Percentiles rank a stretch among this genome's conserved stretches.
Conservation (phyloP, 139 green algal species). For the Chlorella ohadii region DNA sequence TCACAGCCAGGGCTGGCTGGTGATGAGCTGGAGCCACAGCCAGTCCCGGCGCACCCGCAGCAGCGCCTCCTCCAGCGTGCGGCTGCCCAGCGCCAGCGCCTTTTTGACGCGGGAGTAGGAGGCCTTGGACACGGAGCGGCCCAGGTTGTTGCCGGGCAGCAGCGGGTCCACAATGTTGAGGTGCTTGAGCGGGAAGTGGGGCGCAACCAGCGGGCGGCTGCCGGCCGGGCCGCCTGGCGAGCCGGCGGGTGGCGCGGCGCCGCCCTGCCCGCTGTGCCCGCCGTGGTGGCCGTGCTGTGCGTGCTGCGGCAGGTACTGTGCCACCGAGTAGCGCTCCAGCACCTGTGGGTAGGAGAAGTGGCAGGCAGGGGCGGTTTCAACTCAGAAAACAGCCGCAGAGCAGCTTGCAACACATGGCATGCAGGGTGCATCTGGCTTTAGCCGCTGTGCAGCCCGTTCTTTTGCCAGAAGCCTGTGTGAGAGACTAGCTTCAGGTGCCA, state of each 20-base stretch:
- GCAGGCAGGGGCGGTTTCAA: no score
- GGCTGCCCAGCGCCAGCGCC: conserved; percentile 75
- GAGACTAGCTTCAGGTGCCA: no score
- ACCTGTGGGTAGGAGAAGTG: neutral
- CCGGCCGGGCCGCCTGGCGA: no score
- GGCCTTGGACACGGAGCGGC: conserved; percentile 83
- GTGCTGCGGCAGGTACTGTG: conserved; percentile 11
- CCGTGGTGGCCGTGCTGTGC: neutral
- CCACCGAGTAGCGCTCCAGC: conserved; percentile 56
- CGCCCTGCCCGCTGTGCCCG: neutral
- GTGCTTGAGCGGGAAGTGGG: conserved; percentile 63
- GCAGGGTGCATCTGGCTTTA: no score
- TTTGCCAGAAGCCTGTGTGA: no score
- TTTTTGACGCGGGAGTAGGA: conserved; percentile 82
- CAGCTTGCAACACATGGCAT: no score
- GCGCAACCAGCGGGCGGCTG: neutral
- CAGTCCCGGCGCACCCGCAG: conserved; percentile 45
- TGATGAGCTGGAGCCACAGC: no score
- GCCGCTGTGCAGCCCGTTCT: no score
- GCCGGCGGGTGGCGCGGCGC: no score
- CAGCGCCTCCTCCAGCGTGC: conserved; percentile 56
- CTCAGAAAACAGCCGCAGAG: no score
- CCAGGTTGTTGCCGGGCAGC: conserved; percentile 96
- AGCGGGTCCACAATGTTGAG: conserved; percentile 97
- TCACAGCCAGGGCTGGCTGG: no score